Base-by-base conservation (phyloP, 1,284 basidiomycete genomes). In the Leccinum subrobustum region DNA sequence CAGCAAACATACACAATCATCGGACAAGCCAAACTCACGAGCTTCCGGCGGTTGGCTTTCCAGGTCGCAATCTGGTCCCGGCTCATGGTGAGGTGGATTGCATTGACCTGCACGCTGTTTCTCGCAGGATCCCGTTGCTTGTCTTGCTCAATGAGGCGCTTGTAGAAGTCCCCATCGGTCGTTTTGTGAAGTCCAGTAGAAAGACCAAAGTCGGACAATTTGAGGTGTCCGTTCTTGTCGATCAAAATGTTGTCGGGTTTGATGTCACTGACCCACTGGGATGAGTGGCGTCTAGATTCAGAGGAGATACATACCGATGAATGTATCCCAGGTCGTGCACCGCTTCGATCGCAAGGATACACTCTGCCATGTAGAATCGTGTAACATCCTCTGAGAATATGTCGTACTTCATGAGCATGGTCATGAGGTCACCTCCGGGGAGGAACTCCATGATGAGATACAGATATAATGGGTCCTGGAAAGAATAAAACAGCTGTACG, bases 401-500 rank as follows among this genome's bases (percentile, higher is more conserved):
- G 75, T 99, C 96, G 77, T 99, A 98, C 78, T 98, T 98, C 89
- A 99, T 99, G 65, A 99, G 82, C 96, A 98, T 99, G 39, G 90
- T 92, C 96, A 99, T 98, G 63, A 99, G 81, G 76, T 99, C 96
- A 23, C 96, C 96, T 52, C 96, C 96, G 31, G 96, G 96, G 58
- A 99, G 81, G 79, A 98, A 99, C 76, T 98, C 96, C 96, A 99
- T 99, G 78, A 99, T 92, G 63, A 99, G 85, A 77, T 98, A 99
- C 39, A 99, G 86, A 72, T 97, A 98, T 52, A 95, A 83, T 18
- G 94, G 88, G 75, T 98, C 96, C 75, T 99, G 96, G 83, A 99
- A 99, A 23, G 96, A 98, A 77, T 98, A 99, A 82, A 94, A 99
- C 6, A 99, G 82, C 73, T 98, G 95, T 9, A 97, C 96, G 31